Evolutionary conservation across 2,329 filamentous ascomycete genomes (phyloP).

Genomic region (Colletotrichum theobromicola): DNA sequence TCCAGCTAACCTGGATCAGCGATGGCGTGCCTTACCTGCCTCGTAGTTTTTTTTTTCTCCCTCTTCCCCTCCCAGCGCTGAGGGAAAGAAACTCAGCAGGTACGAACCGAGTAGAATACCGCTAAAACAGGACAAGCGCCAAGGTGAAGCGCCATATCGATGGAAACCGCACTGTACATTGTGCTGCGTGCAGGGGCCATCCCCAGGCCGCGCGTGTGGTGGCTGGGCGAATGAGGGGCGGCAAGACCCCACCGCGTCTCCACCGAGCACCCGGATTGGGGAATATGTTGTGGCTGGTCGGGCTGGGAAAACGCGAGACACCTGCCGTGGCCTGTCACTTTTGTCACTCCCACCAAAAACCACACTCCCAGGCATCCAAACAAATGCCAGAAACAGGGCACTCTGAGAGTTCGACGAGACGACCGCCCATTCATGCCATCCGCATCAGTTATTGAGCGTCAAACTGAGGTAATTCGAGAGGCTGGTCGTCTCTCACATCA

Average conservation of each 20-base stretch:
- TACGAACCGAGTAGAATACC: neutral
- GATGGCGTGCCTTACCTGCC: neutral
- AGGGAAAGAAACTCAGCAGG: neutral
- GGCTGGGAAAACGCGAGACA: neutral
- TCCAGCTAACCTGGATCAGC: neutral
- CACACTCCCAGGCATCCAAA: neutral
- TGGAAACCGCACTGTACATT: neutral
- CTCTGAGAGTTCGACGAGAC: neutral
- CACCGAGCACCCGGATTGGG: conserved; percentile 2
- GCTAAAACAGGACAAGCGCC: neutral
- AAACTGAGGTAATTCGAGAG: neutral
- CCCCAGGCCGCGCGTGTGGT: conserved; percentile 21
- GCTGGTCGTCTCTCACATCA: neutral
- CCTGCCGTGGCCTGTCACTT: neutral
- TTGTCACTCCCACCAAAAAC: neutral
- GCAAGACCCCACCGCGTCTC: neutral
- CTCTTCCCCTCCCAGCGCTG: neutral
- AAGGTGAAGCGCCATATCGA: neutral
- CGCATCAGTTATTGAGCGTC: neutral
- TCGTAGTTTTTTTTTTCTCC: neutral
- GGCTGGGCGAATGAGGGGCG: conserved; percentile 20
- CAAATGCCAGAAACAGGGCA: conserved; percentile 1
- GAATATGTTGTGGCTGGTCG: conserved; percentile 19
- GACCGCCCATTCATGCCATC: neutral
- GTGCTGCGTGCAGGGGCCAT: conserved; percentile 5